Base-by-base conservation (phyloP, 768 basidiomycete genomes). In the Strobilomyces dryophilus region DNA sequence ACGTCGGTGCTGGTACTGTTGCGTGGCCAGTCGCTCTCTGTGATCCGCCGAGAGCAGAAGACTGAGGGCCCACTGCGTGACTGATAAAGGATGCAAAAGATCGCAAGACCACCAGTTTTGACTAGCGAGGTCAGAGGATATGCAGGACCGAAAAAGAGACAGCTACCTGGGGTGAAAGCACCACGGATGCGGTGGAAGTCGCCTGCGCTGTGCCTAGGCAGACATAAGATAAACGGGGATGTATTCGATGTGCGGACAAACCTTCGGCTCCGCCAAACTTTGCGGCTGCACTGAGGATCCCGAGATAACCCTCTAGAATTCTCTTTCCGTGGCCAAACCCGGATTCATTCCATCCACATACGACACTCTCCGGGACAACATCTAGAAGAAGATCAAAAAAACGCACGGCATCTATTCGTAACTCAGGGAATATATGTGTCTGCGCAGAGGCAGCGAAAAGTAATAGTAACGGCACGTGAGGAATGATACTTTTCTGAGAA, bases 361-460 rank as follows among this genome's bases (percentile, higher is more conserved):
- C 79, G 5, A 93, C 82, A 8, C 77, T 71, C 39, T 77, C 75
- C 10, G 94, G 92, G 5, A 88, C 80, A 53, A 75, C 63, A 35
- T 86, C 82, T 4, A 97, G 76, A 37, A 92, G 76, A 21, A 95
- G 65, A 61, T 89, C 80, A 40, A 98, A 70, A 59, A 92, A 82
- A 12, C 85, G 83, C 49, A 95, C 77, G 4, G 92, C 91, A 64
- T 98, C 95, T 36, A 98, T 79, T 15, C 93, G 81, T 54, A 98
- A 92, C 68, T 95, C 92, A 20, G 94, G 94, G 67, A 94, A 97
- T 44, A 98, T 95, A 61, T 95, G 89, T 0, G 92, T 94, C 67
- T 95, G 87, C 0, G 92, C 92, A 10, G 94, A 95, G 7, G 90
- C 85, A 0, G 84, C 83, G 66, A 94, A 95, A 15, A 98, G 80